These are phyloP conservation scores for Cercospora sp. DNA, from an alignment of 2,329 filamentous ascomycete species.

Conservation along the genomic window DNA sequence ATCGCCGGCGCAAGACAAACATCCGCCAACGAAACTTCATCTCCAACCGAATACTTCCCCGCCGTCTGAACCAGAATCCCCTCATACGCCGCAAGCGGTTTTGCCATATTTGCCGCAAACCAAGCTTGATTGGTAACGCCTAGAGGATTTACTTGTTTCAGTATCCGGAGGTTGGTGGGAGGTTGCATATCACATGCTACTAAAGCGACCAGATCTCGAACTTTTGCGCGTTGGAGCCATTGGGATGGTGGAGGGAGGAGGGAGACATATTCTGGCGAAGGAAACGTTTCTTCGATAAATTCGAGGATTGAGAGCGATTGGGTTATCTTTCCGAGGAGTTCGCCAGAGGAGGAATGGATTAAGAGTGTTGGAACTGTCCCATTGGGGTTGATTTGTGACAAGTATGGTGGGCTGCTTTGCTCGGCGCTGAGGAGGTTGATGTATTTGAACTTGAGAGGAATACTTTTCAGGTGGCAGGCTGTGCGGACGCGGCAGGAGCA, in stretches of 20 bases:
- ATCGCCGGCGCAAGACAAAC: conserved; percentile 15
- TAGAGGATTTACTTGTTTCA: conserved; percentile 51
- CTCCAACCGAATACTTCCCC: conserved; percentile 13
- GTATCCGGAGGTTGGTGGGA: conserved; percentile 58
- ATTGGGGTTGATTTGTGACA: conserved; percentile 7
- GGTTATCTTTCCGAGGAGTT: conserved; percentile 36
- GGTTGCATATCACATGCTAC: conserved; percentile 61
- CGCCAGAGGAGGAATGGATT: background rate
- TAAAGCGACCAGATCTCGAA: conserved; percentile 57
- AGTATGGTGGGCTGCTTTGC: background rate
- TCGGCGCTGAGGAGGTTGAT: conserved; percentile 2
- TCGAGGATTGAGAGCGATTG: conserved; percentile 61
- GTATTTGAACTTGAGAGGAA: background rate
- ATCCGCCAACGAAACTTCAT: conserved; percentile 11
- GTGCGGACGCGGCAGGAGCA: conserved; percentile 17
- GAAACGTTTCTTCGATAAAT: conserved; percentile 60
- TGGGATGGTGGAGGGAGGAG: conserved; percentile 58
- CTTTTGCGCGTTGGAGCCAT: conserved; percentile 49
- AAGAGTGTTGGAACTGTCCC: conserved; percentile 12
- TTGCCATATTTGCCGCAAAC: background rate
- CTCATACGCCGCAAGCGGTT: background rate
- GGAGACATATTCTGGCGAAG: conserved; percentile 34
- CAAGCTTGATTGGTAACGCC: conserved; percentile 30
- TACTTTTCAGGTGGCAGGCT: conserved; percentile 10
- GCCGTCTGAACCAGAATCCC: background rate